Conservation (phyloP, 176 grass and related monocot genomes). For the Paspalum notatum region DNA sequence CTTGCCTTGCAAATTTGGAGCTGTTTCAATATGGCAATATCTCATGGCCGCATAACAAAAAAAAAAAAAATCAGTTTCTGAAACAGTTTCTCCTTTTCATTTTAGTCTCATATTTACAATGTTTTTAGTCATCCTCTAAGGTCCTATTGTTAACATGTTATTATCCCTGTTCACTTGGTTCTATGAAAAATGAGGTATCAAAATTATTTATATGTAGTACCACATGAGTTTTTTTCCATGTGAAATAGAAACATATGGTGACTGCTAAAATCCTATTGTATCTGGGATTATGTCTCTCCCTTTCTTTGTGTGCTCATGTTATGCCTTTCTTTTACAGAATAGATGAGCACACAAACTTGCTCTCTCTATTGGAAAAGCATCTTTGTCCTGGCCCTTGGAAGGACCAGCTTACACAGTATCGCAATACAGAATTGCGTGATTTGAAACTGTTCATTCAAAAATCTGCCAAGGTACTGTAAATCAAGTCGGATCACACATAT, state of each 20-base stretch:
- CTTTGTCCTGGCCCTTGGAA: slow-evolving; percentile 83
- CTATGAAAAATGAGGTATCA: background rate
- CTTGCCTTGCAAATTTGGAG: background rate
- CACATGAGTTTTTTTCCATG: background rate
- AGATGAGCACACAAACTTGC: slow-evolving; percentile 66
- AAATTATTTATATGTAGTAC: slow-evolving; percentile 3
- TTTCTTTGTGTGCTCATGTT: slow-evolving; percentile 24
- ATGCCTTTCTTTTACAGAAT: slow-evolving; percentile 60
- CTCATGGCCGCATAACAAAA: background rate
- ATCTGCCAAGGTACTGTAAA: slow-evolving; percentile 64
- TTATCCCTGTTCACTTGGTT: background rate
- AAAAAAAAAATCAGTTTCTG: background rate
- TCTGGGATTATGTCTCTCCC: background rate
- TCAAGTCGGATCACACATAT: slow-evolving; percentile 20
- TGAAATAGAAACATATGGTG: background rate
- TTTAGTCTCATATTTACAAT: background rate
- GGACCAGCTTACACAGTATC: slow-evolving; percentile 71
- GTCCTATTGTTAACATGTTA: background rate
- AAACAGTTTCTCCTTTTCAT: background rate
- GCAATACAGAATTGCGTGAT: slow-evolving; percentile 53
- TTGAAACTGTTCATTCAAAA: slow-evolving; percentile 86
- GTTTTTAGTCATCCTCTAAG: background rate
- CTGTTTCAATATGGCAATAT: background rate
- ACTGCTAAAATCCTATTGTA: background rate
- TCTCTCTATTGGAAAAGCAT: slow-evolving; percentile 73